phyloP scores from a whole-genome alignment of 345 rosid genomes.

The Camelina sativa region DNA sequence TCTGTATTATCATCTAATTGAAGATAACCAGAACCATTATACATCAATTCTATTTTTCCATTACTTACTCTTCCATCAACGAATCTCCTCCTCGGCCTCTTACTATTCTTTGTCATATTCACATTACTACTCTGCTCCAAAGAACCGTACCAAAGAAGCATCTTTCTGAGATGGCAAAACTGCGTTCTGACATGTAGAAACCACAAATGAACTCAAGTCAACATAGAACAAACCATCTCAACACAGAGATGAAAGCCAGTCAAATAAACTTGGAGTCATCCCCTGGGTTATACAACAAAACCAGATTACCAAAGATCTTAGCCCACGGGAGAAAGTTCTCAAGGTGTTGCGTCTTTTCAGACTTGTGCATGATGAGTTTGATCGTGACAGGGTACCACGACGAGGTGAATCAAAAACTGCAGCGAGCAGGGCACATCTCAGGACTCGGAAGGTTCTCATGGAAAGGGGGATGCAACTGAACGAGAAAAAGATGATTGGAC shows the following conservation, averaged over 20 bases:
- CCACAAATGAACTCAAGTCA: constrained; percentile 65
- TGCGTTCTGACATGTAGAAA: constrained; percentile 63
- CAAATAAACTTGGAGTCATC: neutral
- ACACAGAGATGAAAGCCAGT: neutral
- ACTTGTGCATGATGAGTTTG: neutral
- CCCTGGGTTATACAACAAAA: neutral
- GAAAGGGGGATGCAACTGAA: constrained; percentile 45
- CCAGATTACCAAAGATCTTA: constrained; percentile 1
- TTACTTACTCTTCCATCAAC: constrained; percentile 80
- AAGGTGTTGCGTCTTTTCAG: neutral
- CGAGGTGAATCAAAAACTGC: neutral
- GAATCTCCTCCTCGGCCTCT: constrained; percentile 61
- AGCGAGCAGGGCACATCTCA: neutral
- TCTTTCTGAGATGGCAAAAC: constrained; percentile 80
- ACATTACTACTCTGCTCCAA: constrained; percentile 46
- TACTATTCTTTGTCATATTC: constrained; percentile 39
- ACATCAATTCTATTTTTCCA: constrained; percentile 48
- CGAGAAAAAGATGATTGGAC: constrained; percentile 55
- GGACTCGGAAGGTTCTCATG: neutral
- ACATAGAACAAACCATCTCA: constrained; percentile 45
- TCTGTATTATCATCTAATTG: constrained; percentile 52
- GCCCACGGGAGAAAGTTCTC: constrained; percentile 14
- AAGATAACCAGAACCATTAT: constrained; percentile 52
- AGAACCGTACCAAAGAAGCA: constrained; percentile 61
- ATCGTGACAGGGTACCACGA: neutral